phyloP scores from a whole-genome alignment of 192 early-diverging fungal species.

The Entomortierella parvispora region DNA sequence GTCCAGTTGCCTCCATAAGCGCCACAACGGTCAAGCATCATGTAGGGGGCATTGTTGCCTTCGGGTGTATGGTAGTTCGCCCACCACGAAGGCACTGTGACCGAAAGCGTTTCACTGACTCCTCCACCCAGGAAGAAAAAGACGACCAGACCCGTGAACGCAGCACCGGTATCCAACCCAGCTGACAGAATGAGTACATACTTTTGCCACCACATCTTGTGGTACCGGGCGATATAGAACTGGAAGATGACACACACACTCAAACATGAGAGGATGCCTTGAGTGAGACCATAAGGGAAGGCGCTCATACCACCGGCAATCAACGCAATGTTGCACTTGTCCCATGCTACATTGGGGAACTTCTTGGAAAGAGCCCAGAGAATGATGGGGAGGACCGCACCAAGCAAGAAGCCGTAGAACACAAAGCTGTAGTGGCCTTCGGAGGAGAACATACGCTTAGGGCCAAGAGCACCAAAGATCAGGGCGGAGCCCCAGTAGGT shows the following conservation, averaged over 20 bases:
- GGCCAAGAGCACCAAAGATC: slow-evolving; percentile 82
- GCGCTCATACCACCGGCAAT: slow-evolving; percentile 55
- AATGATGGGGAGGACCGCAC: slow-evolving; percentile 62
- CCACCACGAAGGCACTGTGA: slow-evolving; percentile 20
- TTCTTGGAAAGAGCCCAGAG: slow-evolving; percentile 62
- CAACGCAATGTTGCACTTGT: slow-evolving; percentile 62
- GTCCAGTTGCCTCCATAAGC: background rate
- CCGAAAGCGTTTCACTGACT: background rate
- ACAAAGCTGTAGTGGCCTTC: slow-evolving; percentile 52
- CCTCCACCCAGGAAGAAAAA: slow-evolving; percentile 62
- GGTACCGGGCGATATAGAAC: slow-evolving; percentile 60
- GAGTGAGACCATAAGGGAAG: slow-evolving; percentile 56
- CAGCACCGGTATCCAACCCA: slow-evolving; percentile 70
- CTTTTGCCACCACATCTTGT: slow-evolving; percentile 62
- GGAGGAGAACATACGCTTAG: slow-evolving; percentile 64
- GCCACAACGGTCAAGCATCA: slow-evolving; percentile 17
- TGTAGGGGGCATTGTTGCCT: background rate
- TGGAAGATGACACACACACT: slow-evolving; percentile 58
- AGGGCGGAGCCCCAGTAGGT: slow-evolving; percentile 71
- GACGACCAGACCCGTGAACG: slow-evolving; percentile 55
- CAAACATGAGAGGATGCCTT: slow-evolving; percentile 18
- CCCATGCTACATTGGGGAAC: slow-evolving; percentile 52
- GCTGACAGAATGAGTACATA: slow-evolving; percentile 76
- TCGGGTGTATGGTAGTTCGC: slow-evolving; percentile 13
- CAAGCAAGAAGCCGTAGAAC: slow-evolving; percentile 55